Evolutionary conservation across 805 yeast genomes (phyloP).

Genomic region (Alloascoidea hylecoeti): DNA sequence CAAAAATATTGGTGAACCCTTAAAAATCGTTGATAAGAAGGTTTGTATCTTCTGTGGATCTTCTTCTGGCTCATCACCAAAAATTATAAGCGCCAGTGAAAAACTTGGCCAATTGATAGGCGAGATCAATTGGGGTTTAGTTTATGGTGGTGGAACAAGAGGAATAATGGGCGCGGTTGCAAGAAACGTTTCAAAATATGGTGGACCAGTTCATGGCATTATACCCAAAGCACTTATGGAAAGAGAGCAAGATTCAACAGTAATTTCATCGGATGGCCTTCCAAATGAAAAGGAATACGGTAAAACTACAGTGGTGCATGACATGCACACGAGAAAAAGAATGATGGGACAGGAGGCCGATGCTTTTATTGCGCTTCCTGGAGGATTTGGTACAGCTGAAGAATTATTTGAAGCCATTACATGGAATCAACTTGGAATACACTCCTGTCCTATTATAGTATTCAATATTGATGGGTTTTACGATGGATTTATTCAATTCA

Average conservation of each 20-base stretch:
- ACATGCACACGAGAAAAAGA: slow-evolving; percentile 83
- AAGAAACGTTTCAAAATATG: slow-evolving; percentile 36
- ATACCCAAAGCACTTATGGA: slow-evolving; percentile 75
- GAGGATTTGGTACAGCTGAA: slow-evolving; percentile 85
- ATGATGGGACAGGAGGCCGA: slow-evolving; percentile 79
- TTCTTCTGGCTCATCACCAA: slow-evolving; percentile 44
- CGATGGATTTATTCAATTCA: slow-evolving; percentile 51
- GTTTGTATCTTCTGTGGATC: slow-evolving; percentile 87
- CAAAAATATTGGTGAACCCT: too few relatives aligned
- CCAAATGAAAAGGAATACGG: slow-evolving; percentile 53
- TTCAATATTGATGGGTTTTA: slow-evolving; percentile 73
- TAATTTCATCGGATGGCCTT: too few relatives aligned
- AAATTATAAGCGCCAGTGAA: slow-evolving; percentile 37
- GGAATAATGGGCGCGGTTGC: slow-evolving; percentile 28
- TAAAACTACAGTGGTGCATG: slow-evolving; percentile 64
- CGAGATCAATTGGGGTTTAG: slow-evolving; percentile 50
- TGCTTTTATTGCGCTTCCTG: slow-evolving; percentile 83
- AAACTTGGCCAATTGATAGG: slow-evolving; percentile 48
- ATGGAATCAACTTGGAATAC: slow-evolving; percentile 85
- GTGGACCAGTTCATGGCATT: slow-evolving; percentile 70
- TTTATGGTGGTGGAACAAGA: slow-evolving; percentile 80
- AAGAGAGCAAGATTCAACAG: slow-evolving; percentile 42
- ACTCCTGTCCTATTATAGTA: slow-evolving; percentile 64
- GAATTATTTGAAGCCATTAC: slow-evolving; percentile 84
- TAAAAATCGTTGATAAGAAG: too few relatives aligned